A percentile compares a stretch with the other conserved stretches of the same genome.
phyloP scores from a whole-genome alignment of 352 stramenopile species.

The Phytophthora sojae region DNA sequence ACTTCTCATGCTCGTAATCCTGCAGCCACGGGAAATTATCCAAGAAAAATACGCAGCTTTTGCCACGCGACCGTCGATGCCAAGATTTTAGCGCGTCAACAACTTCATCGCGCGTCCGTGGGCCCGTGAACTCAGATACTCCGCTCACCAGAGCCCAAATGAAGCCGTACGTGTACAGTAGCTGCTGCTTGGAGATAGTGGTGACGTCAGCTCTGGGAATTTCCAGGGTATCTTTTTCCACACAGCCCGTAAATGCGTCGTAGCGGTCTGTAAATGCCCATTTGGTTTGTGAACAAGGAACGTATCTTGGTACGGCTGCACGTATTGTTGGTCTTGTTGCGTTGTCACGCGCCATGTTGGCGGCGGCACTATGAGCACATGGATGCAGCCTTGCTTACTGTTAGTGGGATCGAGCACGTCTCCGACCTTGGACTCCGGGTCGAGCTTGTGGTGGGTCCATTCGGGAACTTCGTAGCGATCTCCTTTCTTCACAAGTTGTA shows the following conservation, averaged over 20 bases:
- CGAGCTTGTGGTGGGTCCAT: neutral
- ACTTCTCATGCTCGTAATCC: neutral
- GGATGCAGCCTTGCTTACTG: neutral
- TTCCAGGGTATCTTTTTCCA: neutral
- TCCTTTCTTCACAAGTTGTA: neutral
- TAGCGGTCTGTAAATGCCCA: neutral
- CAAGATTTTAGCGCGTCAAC: neutral
- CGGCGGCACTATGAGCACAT: neutral
- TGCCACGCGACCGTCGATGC: neutral
- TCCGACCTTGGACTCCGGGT: neutral
- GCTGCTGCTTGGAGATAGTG: neutral
- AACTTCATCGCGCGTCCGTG: neutral
- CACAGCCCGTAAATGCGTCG: neutral
- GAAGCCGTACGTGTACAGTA: neutral
- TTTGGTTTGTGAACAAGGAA: neutral
- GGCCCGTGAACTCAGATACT: neutral
- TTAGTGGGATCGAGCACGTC: neutral
- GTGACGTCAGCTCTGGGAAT: neutral
- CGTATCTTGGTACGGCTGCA: neutral
- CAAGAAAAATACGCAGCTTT: constrained; percentile 1
- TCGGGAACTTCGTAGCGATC: neutral
- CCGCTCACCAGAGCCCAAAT: neutral
- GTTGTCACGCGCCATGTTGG: neutral
- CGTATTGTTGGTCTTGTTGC: neutral
- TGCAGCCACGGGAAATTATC: neutral